Base-by-base conservation (phyloP, 257 asterid species). In the Capsicum chinense region DNA sequence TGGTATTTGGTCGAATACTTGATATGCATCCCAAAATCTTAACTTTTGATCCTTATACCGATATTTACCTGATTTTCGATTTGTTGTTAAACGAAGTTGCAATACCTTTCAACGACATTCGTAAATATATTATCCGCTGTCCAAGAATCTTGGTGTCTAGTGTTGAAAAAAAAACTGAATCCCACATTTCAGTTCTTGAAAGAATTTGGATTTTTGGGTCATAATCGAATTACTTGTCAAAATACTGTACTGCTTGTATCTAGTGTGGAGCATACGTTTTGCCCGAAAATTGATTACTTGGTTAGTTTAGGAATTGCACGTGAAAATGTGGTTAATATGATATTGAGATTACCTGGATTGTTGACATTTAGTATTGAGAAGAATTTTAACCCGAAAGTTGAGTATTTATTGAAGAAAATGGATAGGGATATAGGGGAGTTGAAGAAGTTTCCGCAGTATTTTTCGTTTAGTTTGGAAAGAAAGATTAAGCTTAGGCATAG, bases 401-500 rank as follows among this genome's bases (percentile, higher is more conserved):
- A 87, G 86, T 94, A 91, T 69, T 95, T 95, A 59, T 14, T 91
- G 79, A 79, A 91, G 83, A 97, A 93, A 33, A 93, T 95, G 98
- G 84, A 89, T 39, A 97, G 97, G 84, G 83, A 90, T 81, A 84
- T 96, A 88, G 89, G 84, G 84, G 97, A 96, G 42, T 60, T 96
- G 26, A 94, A 91, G 97, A 90, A 85, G 88, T 95, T 95, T 66
- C 99, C 98, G 3, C 99, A 95, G 87, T 95, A 91, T 78, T 94
- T 93, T 79, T 91, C 97, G 9, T 94, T 90, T 78, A 95, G 95
- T 85, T 90, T 95, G 92, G 98, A 95, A 88, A 86, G 92, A 87
- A 95, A 92, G 89, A 93, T 95, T 47, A 93, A 85, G 87, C 94
- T 90, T 5, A 83, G 99, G 47, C 95, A 93, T 84, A 80, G 86